Percentiles rank a stretch among this genome's conserved stretches.
Conservation (phyloP, 805 yeast genomes). For the Komagataella kurtzmanii region DNA sequence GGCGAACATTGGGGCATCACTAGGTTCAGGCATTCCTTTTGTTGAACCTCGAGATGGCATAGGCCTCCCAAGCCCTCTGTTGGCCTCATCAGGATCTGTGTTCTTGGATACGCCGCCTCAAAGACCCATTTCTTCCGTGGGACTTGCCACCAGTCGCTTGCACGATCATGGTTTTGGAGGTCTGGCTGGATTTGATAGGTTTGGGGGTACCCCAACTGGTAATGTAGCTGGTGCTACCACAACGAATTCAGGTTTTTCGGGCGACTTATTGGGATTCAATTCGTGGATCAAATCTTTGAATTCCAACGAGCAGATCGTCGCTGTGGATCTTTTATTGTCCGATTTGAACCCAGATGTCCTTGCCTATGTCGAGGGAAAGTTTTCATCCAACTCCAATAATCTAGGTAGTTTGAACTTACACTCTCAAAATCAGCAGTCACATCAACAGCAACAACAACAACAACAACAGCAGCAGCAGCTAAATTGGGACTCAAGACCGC, state of each 20-base stretch:
- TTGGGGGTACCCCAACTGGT: neutral
- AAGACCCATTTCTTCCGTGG: neutral
- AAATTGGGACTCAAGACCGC: constrained; percentile 1
- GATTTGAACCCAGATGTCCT: constrained; percentile 30
- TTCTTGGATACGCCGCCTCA: neutral
- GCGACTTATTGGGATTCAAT: constrained; percentile 30
- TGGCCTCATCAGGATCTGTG: neutral
- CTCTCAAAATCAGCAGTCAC: constrained; percentile 5
- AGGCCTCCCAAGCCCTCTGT: neutral
- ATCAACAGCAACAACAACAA: constrained; percentile 8
- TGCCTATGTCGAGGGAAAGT: constrained; percentile 26
- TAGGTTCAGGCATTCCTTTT: neutral
- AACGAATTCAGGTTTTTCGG: constrained; percentile 13
- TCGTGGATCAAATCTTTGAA: constrained; percentile 32
- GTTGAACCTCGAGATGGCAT: neutral
- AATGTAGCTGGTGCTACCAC: neutral
- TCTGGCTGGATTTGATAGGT: neutral
- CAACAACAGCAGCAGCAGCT: constrained; percentile 9
- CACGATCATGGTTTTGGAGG: neutral
- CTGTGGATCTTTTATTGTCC: constrained; percentile 33
- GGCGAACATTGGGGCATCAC: neutral
- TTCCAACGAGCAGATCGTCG: constrained; percentile 30
- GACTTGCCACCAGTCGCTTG: neutral
- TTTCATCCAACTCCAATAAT: constrained; percentile 13
- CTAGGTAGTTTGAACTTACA: neutral